A percentile compares a stretch with the other conserved stretches of the same genome.
Evolutionary conservation across 371 early-diverging fungal genomes (phyloP).

Genomic region (Mortierella sp.): DNA sequence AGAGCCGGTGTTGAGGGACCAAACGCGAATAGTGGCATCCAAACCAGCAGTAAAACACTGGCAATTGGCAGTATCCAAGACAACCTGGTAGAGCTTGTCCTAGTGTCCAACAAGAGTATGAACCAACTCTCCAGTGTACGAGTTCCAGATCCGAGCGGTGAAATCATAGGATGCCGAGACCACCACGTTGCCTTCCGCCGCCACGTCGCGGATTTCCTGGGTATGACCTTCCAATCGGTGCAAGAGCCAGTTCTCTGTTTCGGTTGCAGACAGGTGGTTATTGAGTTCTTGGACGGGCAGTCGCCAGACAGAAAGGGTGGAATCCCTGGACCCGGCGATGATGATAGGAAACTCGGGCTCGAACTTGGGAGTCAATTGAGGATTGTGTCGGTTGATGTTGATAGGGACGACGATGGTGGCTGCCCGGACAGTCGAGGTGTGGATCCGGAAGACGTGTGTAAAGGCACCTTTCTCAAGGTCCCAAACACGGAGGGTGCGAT

Average conservation of each 20-base stretch:
- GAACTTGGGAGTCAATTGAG: conserved; percentile 39
- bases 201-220: conserved; percentile 93
- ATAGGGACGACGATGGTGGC: conserved; percentile 83
- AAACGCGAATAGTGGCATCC: conserved; percentile 95
- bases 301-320: conserved; percentile 92
- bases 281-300: conserved; percentile 69
- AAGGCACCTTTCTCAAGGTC: conserved; percentile 56
- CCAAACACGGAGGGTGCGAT: not conserved
- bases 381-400: conserved; percentile 57
- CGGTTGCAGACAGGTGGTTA: conserved; percentile 46
- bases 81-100: conserved; percentile 91
- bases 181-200: conserved; percentile 84
- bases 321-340: conserved; percentile 96
- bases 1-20: conserved; percentile 87
- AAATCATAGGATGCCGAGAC: conserved; percentile 96
- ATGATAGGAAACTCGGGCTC: conserved; percentile 78
- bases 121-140: conserved; percentile 71
- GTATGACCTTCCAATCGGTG: conserved; percentile 88
- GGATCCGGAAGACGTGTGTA: conserved; percentile 89
- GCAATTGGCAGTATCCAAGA: conserved; percentile 78
- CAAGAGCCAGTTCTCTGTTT: conserved; percentile 51
- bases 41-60: conserved; percentile 93
- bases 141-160: conserved; percentile 93
- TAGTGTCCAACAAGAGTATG: conserved; percentile 84
- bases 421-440: conserved; percentile 94